These are phyloP conservation scores for Malus hybrid DNA, from an alignment of 331 rosid genomes.

Conservation along the genomic window DNA sequence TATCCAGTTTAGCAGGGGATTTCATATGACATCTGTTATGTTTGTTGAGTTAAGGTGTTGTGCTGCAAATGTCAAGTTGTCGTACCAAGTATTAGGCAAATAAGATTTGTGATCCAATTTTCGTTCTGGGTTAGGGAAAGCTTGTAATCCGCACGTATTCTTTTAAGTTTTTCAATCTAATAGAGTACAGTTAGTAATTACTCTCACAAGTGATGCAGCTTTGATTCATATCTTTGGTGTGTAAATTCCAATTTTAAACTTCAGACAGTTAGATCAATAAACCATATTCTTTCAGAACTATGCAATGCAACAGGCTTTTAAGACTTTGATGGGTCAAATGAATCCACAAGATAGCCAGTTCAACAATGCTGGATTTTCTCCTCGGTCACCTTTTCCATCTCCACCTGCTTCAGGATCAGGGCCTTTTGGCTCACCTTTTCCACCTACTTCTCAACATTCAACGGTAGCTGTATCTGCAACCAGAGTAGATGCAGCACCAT, in stretches of 20 bases:
- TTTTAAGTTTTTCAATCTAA: neutral
- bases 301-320: conserved; percentile 99
- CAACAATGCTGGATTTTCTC: conserved; percentile 47
- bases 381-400: conserved; percentile 80
- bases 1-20: neutral
- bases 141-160: neutral
- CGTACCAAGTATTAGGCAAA: neutral
- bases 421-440: conserved; percentile 36
- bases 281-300: conserved; percentile 65
- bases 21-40: neutral
- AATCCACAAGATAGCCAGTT: conserved; percentile 60
- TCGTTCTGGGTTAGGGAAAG: neutral
- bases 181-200: neutral
- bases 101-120: neutral
- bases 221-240: too few relatives aligned
- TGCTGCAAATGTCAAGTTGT: neutral
- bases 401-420: conserved; percentile 43
- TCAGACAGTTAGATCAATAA: too few relatives aligned
- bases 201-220: too few relatives aligned
- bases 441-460: conserved; percentile 42
- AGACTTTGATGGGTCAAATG: conserved; percentile 91
- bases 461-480: conserved; percentile 70
- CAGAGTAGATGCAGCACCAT: conserved; percentile 45
- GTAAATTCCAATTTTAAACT: neutral
- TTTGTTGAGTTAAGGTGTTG: neutral